Percentiles rank a stretch among this genome's conserved stretches.
These are phyloP conservation scores for Chaetomium olivaceum DNA, from an alignment of 2,329 filamentous ascomycete species.

Conservation along the genomic window DNA sequence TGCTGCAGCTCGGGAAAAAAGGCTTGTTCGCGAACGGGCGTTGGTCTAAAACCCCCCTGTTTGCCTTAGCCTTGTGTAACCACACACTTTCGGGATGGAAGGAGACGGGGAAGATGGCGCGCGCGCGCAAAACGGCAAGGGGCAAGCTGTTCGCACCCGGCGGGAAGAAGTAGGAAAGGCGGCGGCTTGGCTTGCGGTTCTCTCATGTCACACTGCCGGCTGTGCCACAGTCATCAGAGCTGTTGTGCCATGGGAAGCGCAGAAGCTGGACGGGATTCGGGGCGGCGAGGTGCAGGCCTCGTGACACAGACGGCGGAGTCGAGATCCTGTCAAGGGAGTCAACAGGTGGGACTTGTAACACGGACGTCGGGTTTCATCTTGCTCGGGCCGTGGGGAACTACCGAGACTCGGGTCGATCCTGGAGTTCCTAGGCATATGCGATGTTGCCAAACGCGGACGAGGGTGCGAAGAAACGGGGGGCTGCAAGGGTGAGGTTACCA, in stretches of 20 bases:
- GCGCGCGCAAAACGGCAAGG: neutral
- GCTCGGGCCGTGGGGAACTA: neutral
- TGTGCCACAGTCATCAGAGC: neutral
- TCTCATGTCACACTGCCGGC: neutral
- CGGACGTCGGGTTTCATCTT: neutral
- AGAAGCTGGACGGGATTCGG: neutral
- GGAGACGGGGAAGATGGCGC: neutral
- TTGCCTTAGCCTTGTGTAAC: slow-evolving; percentile 26
- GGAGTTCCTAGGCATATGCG: neutral
- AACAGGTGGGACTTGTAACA: neutral
- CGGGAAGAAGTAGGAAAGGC: neutral
- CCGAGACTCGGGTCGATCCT: slow-evolving; percentile 1
- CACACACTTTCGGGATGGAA: slow-evolving; percentile 18
- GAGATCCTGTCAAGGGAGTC: neutral
- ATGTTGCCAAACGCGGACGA: neutral
- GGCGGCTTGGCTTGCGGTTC: neutral
- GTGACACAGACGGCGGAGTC: neutral
- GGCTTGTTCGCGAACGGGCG: neutral
- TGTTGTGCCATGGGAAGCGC: neutral
- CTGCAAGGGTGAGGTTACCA: neutral
- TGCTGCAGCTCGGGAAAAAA: slow-evolving; percentile 4
- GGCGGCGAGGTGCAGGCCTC: neutral
- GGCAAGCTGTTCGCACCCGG: neutral
- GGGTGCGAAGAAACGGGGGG: neutral
- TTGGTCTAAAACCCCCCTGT: slow-evolving; percentile 6